Evolutionary conservation across 139 green algal species (phyloP).

Genomic region (Chara braunii): DNA sequence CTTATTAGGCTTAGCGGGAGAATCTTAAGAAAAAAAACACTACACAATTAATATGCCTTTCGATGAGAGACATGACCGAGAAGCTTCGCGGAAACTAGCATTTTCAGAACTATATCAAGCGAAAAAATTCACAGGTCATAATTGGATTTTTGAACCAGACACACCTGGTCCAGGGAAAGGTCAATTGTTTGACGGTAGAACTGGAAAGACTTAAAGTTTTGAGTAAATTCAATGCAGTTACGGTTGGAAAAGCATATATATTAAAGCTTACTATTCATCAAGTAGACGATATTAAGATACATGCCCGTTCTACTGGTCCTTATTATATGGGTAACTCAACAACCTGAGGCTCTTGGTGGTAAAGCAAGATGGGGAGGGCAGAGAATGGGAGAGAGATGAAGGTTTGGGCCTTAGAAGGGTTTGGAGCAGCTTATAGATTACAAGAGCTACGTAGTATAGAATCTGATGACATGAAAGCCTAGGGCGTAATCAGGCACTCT

Average conservation of each 20-base stretch:
- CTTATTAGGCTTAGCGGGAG: constrained; percentile 51
- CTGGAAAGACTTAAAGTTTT: constrained; percentile 54
- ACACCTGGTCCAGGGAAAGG: constrained; percentile 57
- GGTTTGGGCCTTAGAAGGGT: constrained; percentile 55
- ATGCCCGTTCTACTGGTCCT: constrained; percentile 53
- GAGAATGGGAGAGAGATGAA: constrained; percentile 59
- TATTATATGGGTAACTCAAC: constrained; percentile 58
- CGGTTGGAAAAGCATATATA: constrained; percentile 52
- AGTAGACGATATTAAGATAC: constrained; percentile 56
- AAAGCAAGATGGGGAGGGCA: constrained; percentile 48
- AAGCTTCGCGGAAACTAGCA: constrained; percentile 56
- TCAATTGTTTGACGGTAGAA: constrained; percentile 57
- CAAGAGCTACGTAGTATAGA: constrained; percentile 55
- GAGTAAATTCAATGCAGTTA: constrained; percentile 54
- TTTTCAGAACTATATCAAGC: constrained; percentile 63
- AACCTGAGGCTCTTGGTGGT: constrained; percentile 53
- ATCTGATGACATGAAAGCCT: constrained; percentile 53
- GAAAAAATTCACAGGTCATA: constrained; percentile 47
- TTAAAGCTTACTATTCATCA: constrained; percentile 56
- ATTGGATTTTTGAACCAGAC: constrained; percentile 59
- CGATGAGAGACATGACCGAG: constrained; percentile 55
- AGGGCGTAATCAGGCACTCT: constrained; percentile 42
- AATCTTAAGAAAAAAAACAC: constrained; percentile 50
- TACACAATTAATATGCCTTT: constrained; percentile 56
- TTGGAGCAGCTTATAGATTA: constrained; percentile 51